Conservation (phyloP, 805 yeast species). For the Saccharomyces mikatae region DNA sequence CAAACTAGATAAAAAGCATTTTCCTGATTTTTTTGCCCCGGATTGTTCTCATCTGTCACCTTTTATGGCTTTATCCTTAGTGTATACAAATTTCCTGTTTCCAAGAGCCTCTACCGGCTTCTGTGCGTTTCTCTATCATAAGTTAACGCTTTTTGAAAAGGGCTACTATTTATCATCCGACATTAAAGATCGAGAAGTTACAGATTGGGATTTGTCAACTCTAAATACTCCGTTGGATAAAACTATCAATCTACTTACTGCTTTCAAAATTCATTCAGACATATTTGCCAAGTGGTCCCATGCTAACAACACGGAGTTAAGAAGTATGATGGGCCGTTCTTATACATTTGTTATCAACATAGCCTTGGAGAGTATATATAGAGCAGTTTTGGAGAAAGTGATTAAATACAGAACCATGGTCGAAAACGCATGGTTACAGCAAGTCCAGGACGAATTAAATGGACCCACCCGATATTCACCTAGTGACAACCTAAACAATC, state of each 20-base stretch:
- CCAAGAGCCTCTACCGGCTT: slow-evolving; percentile 5
- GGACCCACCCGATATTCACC: background rate
- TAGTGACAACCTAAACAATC: background rate
- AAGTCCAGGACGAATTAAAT: background rate
- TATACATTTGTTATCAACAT: slow-evolving; percentile 5
- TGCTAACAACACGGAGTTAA: slow-evolving; percentile 3
- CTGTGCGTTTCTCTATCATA: slow-evolving; percentile 7
- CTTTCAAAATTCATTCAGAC: slow-evolving; percentile 8
- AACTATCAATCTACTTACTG: slow-evolving; percentile 5
- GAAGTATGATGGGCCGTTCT: slow-evolving; percentile 6
- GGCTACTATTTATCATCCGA: slow-evolving; percentile 4
- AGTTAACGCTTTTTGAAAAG: slow-evolving; percentile 7
- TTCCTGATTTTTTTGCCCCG: slow-evolving; percentile 9
- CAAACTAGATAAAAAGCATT: slow-evolving; percentile 13
- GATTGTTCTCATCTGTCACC: slow-evolving; percentile 14
- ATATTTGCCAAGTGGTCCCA: slow-evolving; percentile 8
- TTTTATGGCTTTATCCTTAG: slow-evolving; percentile 7
- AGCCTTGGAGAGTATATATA: slow-evolving; percentile 10
- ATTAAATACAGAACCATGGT: slow-evolving; percentile 14
- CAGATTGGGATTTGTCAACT: slow-evolving; percentile 10
- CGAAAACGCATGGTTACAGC: slow-evolving; percentile 12
- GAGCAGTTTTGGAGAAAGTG: slow-evolving; percentile 15
- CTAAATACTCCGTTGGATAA: slow-evolving; percentile 6
- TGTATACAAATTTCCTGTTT: slow-evolving; percentile 3
- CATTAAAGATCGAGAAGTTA: background rate